Evolutionary conservation across 108 stramenopile species (phyloP).

Genomic region (Conticribra weissflogii): DNA sequence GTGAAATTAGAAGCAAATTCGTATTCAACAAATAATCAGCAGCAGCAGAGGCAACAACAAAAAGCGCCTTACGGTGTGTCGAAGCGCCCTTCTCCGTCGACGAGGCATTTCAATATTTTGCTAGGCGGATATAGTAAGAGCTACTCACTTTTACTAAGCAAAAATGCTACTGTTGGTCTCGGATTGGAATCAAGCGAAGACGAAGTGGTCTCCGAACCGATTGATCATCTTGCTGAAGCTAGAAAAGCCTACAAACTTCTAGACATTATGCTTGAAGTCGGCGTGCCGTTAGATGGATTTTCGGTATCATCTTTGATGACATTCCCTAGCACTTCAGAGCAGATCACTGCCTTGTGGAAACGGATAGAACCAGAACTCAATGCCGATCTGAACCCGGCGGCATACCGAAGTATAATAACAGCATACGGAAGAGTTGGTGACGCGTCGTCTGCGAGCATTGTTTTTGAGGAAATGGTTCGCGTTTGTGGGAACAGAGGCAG

Average conservation of each 20-base stretch:
- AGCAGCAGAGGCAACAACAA: too few species aligned
- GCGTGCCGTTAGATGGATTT: slow-evolving; percentile 58
- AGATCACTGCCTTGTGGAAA: slow-evolving; percentile 51
- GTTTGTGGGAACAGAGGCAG: slow-evolving; percentile 28
- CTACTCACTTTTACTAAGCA: slow-evolving; percentile 13
- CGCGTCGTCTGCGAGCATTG: slow-evolving; percentile 62
- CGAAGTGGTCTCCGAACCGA: too few species aligned
- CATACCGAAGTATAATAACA: slow-evolving; percentile 61
- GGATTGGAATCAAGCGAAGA: slow-evolving; percentile 16
- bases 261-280: slow-evolving; percentile 48
- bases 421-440: slow-evolving; percentile 65
- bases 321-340: slow-evolving; percentile 41
- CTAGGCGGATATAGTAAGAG: slow-evolving; percentile 68
- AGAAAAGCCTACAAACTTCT: slow-evolving; percentile 53
- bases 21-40: background rate
- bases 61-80: too few species aligned
- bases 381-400: slow-evolving; percentile 42
- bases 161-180: background rate
- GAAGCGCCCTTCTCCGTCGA: slow-evolving; percentile 38
- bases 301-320: slow-evolving; percentile 72
- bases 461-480: slow-evolving; percentile 53
- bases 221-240: slow-evolving; percentile 5
- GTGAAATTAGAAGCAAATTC: slow-evolving; percentile 3
- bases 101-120: slow-evolving; percentile 76
- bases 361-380: slow-evolving; percentile 25